A percentile compares a stretch with the other conserved stretches of the same genome.
phyloP scores from a whole-genome alignment of 805 yeast species.

The Hanseniaspora occidentalis region DNA sequence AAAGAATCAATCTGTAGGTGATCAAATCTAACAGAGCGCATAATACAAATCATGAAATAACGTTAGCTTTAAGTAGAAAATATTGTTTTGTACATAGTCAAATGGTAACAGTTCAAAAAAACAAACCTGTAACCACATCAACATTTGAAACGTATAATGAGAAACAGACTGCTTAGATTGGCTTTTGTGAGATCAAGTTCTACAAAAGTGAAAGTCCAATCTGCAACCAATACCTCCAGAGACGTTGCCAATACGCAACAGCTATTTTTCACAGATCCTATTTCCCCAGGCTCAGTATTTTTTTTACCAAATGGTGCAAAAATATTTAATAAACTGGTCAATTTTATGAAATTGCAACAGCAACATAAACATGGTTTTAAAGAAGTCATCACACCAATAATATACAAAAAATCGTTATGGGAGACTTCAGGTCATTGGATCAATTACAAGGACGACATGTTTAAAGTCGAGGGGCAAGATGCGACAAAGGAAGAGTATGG shows the following conservation, averaged over 20 bases:
- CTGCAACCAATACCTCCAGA: slow-evolving; percentile 26
- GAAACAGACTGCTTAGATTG: neutral
- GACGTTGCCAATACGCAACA: slow-evolving; percentile 46
- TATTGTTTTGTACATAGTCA: too few species aligned
- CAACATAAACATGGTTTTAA: slow-evolving; percentile 72
- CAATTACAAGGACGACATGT: slow-evolving; percentile 91
- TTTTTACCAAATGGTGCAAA: slow-evolving; percentile 89
- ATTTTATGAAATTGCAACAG: slow-evolving; percentile 69
- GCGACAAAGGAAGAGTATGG: slow-evolving; percentile 45
- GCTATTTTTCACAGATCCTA: slow-evolving; percentile 63
- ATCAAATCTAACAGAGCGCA: too few species aligned
- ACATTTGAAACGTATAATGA: neutral
- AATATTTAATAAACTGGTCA: slow-evolving; percentile 63
- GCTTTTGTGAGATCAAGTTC: neutral
- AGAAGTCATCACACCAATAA: slow-evolving; percentile 87
- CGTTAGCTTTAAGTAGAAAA: neutral
- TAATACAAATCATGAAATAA: neutral
- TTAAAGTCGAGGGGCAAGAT: slow-evolving; percentile 54
- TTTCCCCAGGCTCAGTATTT: slow-evolving; percentile 86
- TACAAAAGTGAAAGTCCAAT: slow-evolving; percentile 1
- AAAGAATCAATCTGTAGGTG: too few species aligned
- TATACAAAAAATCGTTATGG: slow-evolving; percentile 77
- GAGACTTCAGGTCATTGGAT: slow-evolving; percentile 93
- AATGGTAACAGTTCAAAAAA: too few species aligned
- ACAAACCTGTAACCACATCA: neutral